Evolutionary conservation across 2,329 filamentous ascomycete species (phyloP).

Genomic region (Diaporthe nobilis): DNA sequence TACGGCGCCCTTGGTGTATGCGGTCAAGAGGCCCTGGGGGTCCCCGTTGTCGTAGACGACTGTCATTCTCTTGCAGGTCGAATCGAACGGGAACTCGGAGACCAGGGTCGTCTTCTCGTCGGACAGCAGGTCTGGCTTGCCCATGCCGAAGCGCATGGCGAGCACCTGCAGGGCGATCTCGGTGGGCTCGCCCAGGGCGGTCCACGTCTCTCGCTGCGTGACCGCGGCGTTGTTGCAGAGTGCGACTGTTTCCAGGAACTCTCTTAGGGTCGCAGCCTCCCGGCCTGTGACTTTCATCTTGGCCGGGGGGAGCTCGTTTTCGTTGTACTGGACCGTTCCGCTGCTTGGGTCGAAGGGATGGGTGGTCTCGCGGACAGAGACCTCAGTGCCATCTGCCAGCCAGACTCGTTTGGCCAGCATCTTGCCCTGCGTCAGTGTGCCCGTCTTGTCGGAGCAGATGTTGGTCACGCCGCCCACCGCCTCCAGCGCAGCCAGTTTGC

Average conservation of each 20-base stretch:
- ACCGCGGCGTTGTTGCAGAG: slow-evolving; percentile 74
- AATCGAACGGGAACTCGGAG: slow-evolving; percentile 81
- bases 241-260: slow-evolving; percentile 68
- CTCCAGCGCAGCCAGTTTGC: slow-evolving; percentile 75
- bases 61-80: slow-evolving; percentile 81
- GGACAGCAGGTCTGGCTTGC: slow-evolving; percentile 57
- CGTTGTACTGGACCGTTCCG: slow-evolving; percentile 63
- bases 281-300: slow-evolving; percentile 35
- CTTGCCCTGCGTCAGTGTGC: slow-evolving; percentile 75
- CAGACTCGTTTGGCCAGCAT: slow-evolving; percentile 76
- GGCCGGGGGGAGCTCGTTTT: slow-evolving; percentile 49
- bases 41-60: slow-evolving; percentile 69
- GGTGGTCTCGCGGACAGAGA: slow-evolving; percentile 67
- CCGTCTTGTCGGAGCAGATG: slow-evolving; percentile 80
- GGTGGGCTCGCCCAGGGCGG: slow-evolving; percentile 76
- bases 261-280: slow-evolving; percentile 53
- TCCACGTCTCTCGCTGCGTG: slow-evolving; percentile 65
- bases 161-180: slow-evolving; percentile 83
- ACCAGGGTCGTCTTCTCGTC: slow-evolving; percentile 62
- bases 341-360: slow-evolving; percentile 74
- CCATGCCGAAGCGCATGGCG: slow-evolving; percentile 75
- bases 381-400: slow-evolving; percentile 67
- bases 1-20: slow-evolving; percentile 72
- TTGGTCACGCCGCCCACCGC: slow-evolving; percentile 79
- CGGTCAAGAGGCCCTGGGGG: slow-evolving; percentile 53